Evolutionary conservation across 2,329 filamentous ascomycete genomes (phyloP).

Genomic region (Talaromyces amestolkiae): DNA sequence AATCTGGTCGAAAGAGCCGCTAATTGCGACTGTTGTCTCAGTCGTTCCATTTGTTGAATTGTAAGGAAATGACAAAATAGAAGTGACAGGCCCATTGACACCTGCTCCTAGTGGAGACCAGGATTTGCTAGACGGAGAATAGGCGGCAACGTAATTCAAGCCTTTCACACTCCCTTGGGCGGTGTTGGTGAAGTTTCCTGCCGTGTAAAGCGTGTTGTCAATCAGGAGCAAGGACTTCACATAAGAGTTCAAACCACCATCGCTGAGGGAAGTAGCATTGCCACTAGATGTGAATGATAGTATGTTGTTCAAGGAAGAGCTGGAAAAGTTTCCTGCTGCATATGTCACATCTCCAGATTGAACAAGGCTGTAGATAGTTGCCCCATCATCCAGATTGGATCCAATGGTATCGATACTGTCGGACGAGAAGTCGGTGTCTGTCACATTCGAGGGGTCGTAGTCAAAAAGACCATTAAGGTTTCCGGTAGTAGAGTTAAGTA

Average conservation of each 20-base stretch:
- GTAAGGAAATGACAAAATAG: slow-evolving; percentile 72
- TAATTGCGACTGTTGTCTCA: slow-evolving; percentile 75
- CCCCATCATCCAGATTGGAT: slow-evolving; percentile 63
- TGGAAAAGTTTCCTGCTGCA: slow-evolving; percentile 81
- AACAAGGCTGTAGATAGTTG: slow-evolving; percentile 68
- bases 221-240: slow-evolving; percentile 71
- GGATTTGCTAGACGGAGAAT: slow-evolving; percentile 63
- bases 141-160: slow-evolving; percentile 73
- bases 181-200: slow-evolving; percentile 79
- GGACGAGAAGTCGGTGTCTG: slow-evolving; percentile 63
- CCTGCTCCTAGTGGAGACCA: slow-evolving; percentile 84
- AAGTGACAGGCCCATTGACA: slow-evolving; percentile 73
- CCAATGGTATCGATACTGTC: slow-evolving; percentile 78
- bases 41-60: slow-evolving; percentile 69
- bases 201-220: slow-evolving; percentile 69
- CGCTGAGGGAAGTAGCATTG: slow-evolving; percentile 61
- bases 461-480: slow-evolving; percentile 89
- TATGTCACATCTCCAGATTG: slow-evolving; percentile 65
- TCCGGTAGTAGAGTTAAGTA: slow-evolving; percentile 63
- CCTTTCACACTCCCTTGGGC: slow-evolving; percentile 59
- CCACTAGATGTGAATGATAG: slow-evolving; percentile 64
- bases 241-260: slow-evolving; percentile 74
- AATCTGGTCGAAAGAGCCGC: slow-evolving; percentile 73
- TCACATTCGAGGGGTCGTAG: slow-evolving; percentile 66
- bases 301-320: slow-evolving; percentile 68